Evolutionary conservation across 2,329 filamentous ascomycete species (phyloP).

Genomic region (Paecilomyces sp.): DNA sequence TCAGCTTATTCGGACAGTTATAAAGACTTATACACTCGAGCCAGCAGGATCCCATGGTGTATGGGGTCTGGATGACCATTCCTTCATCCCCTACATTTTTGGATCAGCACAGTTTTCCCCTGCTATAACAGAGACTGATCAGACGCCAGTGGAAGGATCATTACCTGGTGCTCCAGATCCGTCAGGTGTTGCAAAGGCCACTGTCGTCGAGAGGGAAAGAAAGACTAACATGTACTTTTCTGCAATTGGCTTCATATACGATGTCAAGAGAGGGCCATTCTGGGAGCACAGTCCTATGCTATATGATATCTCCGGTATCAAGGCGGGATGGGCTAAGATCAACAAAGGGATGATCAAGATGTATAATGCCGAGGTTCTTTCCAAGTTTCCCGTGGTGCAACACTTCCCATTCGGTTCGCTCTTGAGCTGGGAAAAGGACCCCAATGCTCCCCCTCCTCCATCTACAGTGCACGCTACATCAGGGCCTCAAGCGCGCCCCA

Average conservation of each 20-base stretch:
- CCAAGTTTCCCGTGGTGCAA: slow-evolving; percentile 97
- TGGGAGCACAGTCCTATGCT: slow-evolving; percentile 95
- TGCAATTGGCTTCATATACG: slow-evolving; percentile 92
- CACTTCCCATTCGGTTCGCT: slow-evolving; percentile 80
- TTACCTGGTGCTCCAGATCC: slow-evolving; percentile 64
- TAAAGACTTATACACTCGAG: slow-evolving; percentile 85
- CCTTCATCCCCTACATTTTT: slow-evolving; percentile 88
- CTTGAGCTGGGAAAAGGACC: slow-evolving; percentile 69
- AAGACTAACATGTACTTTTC: slow-evolving; percentile 82
- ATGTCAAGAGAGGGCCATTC: slow-evolving; percentile 92
- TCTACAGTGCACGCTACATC: slow-evolving; percentile 49
- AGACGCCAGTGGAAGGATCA: slow-evolving; percentile 73
- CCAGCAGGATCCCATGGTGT: slow-evolving; percentile 95
- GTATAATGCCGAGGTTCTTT: slow-evolving; percentile 94
- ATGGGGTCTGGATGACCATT: slow-evolving; percentile 98
- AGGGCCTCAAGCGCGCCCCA: slow-evolving; percentile 16
- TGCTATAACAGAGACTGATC: slow-evolving; percentile 56
- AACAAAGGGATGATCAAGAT: slow-evolving; percentile 99
- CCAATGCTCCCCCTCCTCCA: slow-evolving; percentile 45
- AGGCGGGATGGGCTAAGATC: slow-evolving; percentile 95
- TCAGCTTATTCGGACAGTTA: slow-evolving; percentile 71
- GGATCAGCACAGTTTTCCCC: slow-evolving; percentile 85
- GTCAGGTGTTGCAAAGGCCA: slow-evolving; percentile 57
- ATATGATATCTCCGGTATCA: slow-evolving; percentile 88
- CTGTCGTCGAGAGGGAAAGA: slow-evolving; percentile 59